Percentiles rank a stretch among this genome's conserved stretches.
These are phyloP conservation scores for Globisporangium mamillatum DNA, from an alignment of 352 stramenopile genomes.

Conservation along the genomic window DNA sequence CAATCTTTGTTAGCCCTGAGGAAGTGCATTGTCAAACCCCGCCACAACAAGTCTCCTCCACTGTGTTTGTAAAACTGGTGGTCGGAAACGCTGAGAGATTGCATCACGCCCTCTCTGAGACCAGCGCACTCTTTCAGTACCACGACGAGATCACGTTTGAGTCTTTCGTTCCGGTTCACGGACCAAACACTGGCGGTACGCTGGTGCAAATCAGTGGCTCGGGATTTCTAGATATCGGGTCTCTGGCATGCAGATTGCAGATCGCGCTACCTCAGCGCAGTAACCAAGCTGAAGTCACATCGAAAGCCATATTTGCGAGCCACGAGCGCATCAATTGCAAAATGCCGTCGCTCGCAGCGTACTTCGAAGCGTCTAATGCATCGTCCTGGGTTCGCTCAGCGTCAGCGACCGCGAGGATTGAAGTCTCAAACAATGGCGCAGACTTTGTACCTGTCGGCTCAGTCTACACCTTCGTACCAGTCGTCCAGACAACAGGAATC, in stretches of 20 bases:
- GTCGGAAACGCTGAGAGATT: conserved; percentile 18
- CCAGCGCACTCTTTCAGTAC: conserved; percentile 34
- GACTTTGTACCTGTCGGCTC: conserved; percentile 31
- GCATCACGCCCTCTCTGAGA: conserved; percentile 23
- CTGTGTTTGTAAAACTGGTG: conserved; percentile 33
- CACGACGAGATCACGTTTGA: conserved; percentile 25
- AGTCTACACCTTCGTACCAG: conserved; percentile 28
- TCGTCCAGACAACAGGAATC: conserved; percentile 18
- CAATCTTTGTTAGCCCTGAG: conserved; percentile 26
- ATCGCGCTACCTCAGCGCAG: conserved; percentile 25
- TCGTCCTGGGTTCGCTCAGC: conserved; percentile 21
- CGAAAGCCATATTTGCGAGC: conserved; percentile 24
- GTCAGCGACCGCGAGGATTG: conserved; percentile 24
- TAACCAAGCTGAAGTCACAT: conserved; percentile 11
- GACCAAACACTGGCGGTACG: conserved; percentile 30
- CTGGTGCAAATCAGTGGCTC: conserved; percentile 23
- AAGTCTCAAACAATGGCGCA: conserved; percentile 47
- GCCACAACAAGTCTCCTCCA: conserved; percentile 17
- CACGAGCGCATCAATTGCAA: conserved; percentile 27
- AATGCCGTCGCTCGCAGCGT: conserved; percentile 23
- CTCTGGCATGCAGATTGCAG: conserved; percentile 36
- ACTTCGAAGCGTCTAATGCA: conserved; percentile 13
- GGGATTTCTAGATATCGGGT: conserved; percentile 23
- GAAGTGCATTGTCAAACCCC: conserved; percentile 29
- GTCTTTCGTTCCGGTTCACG: conserved; percentile 32